A percentile compares a stretch with the other conserved stretches of the same genome.
Conservation (phyloP, 805 yeast genomes). For the Clavispora santaluciae region DNA sequence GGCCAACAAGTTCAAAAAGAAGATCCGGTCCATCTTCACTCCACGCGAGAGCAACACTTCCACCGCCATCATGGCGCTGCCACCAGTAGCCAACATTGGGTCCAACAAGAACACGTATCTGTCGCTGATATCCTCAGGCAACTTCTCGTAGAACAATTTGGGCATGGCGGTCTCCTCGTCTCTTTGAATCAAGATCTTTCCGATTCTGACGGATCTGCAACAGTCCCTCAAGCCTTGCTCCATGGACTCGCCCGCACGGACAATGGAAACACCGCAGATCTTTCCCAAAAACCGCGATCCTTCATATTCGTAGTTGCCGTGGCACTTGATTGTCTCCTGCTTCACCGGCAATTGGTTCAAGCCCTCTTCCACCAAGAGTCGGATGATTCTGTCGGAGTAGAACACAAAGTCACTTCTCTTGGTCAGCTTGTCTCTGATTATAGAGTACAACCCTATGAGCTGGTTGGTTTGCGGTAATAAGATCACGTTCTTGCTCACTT, state of each 20-base stretch:
- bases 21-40: constrained; percentile 79
- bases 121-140: constrained; percentile 86
- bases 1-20: constrained; percentile 86
- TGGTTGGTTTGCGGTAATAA: constrained; percentile 87
- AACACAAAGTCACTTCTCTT: constrained; percentile 90
- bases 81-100: constrained; percentile 99
- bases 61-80: constrained; percentile 95
- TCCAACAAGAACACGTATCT: constrained; percentile 89
- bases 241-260: constrained; percentile 99
- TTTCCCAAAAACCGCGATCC: constrained; percentile 86
- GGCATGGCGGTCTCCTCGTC: constrained; percentile 97
- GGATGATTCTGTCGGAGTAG: constrained; percentile 90
- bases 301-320: constrained; percentile 62
- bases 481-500: constrained; percentile 49
- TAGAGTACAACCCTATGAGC: constrained; percentile 79
- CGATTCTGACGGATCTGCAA: constrained; percentile 92
- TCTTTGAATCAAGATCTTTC: constrained; percentile 94
- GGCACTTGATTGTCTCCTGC: constrained; percentile 61
- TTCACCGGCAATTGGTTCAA: constrained; percentile 91
- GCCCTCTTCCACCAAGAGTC: constrained; percentile 92
- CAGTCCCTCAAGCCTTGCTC: constrained; percentile 98
- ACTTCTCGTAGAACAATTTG: constrained; percentile 84
- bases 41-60: constrained; percentile 86
- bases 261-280: constrained; percentile 96
- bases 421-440: constrained; percentile 79